phyloP scores from a whole-genome alignment of 305 asterid species.

The Caryopteris hybrid region DNA sequence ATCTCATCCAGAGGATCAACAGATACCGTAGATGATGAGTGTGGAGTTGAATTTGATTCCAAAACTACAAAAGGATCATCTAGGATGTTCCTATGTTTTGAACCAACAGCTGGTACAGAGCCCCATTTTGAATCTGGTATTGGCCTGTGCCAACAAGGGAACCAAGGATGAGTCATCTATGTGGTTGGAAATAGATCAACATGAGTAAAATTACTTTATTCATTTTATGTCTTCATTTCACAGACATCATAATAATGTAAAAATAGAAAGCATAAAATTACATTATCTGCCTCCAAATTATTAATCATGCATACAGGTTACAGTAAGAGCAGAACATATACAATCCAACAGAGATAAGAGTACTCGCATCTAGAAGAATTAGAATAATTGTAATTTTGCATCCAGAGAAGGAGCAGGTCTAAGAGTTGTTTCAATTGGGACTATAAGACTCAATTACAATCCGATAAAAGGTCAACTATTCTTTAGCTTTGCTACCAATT shows the following conservation, averaged over 20 bases:
- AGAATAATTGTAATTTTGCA: not conserved
- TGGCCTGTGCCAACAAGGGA: conserved; percentile 48
- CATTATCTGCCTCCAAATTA: not conserved
- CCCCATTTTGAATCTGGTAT: conserved; percentile 61
- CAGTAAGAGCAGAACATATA: not conserved
- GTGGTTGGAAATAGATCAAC: not conserved
- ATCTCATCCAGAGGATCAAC: conserved; percentile 70
- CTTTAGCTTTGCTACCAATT: not conserved
- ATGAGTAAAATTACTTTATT: not conserved
- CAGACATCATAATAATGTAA: not conserved
- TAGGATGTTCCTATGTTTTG: conserved; percentile 36
- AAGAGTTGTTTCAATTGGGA: not conserved
- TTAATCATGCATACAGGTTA: not conserved
- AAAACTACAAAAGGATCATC: conserved; percentile 76
- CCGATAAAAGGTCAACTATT: not conserved
- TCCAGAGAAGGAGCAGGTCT: not conserved
- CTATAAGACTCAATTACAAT: not conserved
- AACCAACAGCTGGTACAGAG: conserved; percentile 46
- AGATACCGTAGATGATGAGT: conserved; percentile 40
- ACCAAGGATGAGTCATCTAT: conserved; percentile 13
- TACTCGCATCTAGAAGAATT: not conserved
- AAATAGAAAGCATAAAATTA: not conserved
- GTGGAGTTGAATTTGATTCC: conserved; percentile 51
- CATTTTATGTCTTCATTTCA: conserved; percentile 5
- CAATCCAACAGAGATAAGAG: not conserved